phyloP scores from a whole-genome alignment of 192 early-diverging fungal species.

The Coemansia sp. region DNA sequence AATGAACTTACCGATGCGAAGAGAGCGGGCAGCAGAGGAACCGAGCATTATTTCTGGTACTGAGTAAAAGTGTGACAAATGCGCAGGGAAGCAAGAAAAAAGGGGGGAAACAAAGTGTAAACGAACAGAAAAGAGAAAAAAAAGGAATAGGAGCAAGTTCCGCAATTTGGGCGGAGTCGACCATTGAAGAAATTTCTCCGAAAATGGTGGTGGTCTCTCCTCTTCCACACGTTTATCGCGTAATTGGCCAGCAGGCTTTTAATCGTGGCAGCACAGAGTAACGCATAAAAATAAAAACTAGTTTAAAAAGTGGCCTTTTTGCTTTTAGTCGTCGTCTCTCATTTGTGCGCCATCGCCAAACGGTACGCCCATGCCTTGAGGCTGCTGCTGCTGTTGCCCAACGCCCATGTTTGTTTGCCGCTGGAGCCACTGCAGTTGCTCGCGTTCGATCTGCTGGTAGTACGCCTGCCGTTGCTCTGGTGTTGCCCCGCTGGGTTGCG shows the following conservation, averaged over 20 bases:
- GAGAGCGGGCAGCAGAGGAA: slow-evolving; percentile 44
- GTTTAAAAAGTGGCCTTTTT: not conserved
- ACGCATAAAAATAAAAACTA: not conserved
- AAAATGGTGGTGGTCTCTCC: not conserved
- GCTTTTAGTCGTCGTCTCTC: not conserved
- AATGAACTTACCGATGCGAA: slow-evolving; percentile 40
- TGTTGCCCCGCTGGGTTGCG: slow-evolving; percentile 31
- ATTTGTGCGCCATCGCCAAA: not conserved
- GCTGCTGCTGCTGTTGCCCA: slow-evolving; percentile 5
- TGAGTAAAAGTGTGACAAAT: slow-evolving; percentile 1
- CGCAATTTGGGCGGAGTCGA: no score
- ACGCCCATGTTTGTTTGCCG: slow-evolving; percentile 44
- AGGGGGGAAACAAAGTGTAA: not conserved
- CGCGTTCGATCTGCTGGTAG: slow-evolving; percentile 56
- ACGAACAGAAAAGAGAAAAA: slow-evolving; percentile 5
- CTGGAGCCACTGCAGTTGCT: slow-evolving; percentile 55
- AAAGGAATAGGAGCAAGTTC: not conserved
- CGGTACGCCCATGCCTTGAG: slow-evolving; percentile 1
- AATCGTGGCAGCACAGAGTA: not conserved
- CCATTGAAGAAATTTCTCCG: no score
- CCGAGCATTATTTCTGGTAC: slow-evolving; percentile 28
- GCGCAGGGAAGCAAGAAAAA: slow-evolving; percentile 4
- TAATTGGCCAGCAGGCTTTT: not conserved
- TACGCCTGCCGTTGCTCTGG: slow-evolving; percentile 49
- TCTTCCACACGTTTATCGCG: not conserved